phyloP scores from a whole-genome alignment of 805 yeast genomes.

The Sungouiozyma intestinalis region DNA sequence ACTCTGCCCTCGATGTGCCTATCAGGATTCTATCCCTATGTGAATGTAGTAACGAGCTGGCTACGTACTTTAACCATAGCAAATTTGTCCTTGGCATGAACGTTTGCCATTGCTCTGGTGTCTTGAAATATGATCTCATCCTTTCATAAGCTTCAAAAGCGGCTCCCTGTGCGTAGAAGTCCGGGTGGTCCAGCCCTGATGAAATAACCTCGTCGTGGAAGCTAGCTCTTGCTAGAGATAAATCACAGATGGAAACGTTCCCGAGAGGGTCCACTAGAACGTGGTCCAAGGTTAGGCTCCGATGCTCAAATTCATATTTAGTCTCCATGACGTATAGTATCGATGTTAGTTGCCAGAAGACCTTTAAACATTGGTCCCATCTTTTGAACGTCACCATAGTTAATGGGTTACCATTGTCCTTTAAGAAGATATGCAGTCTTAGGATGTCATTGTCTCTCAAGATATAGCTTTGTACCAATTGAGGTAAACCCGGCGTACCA shows the following conservation, averaged over 20 bases:
- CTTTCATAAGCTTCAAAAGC: constrained; percentile 51
- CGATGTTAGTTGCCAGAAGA: constrained; percentile 47
- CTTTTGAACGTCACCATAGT: constrained; percentile 6
- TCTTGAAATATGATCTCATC: constrained; percentile 33
- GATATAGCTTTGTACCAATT: constrained; percentile 17
- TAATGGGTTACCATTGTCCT: constrained; percentile 23
- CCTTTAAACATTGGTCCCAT: constrained; percentile 24
- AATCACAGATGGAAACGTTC: constrained; percentile 46
- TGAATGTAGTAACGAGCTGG: constrained; percentile 36
- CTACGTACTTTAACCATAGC: constrained; percentile 56
- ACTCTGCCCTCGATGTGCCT: constrained; percentile 14
- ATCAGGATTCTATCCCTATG: constrained; percentile 7
- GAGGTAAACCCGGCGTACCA: constrained; percentile 25
- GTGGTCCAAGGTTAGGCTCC: constrained; percentile 62
- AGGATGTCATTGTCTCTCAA: constrained; percentile 5
- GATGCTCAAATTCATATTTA: constrained; percentile 50
- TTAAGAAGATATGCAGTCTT: constrained; percentile 16
- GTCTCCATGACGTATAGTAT: constrained; percentile 43
- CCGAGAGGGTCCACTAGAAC: constrained; percentile 35
- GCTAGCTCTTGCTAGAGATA: constrained; percentile 39
- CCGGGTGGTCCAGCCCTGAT: constrained; percentile 55
- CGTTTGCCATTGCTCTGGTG: constrained; percentile 17
- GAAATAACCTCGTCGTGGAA: constrained; percentile 25
- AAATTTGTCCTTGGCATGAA: constrained; percentile 40
- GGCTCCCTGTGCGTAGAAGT: constrained; percentile 48